Evolutionary conservation across 1,284 basidiomycete species (phyloP), one percentile per base, ranked within the genome.

Genomic region (Boletus holoroseus): DNA sequence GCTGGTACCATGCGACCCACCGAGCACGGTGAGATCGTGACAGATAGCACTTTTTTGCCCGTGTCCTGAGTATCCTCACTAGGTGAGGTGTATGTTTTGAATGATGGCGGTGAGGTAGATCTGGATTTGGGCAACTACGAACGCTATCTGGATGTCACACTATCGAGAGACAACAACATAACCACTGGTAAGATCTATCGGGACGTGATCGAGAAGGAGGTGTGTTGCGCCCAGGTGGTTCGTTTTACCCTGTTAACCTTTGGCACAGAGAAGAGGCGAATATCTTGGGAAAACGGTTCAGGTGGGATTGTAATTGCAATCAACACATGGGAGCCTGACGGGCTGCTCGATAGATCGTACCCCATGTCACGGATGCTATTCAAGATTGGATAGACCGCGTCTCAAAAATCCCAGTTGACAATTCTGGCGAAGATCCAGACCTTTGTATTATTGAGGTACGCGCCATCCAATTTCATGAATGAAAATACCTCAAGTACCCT

Each of bases 331-430:
- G 38, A 20, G 31, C 37, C 26, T 55, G 47, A 58, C 44, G 37
- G 49, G 24, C 52, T 26, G 20, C 24, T 31, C 32, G 44, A 20
- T 73, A 98, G 85, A 97, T 99, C 62, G 91, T 99, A 7, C 95
- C 95, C 8, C 95, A 99, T 69, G 77, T 99, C 49, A 98, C 95
- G 41, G 94, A 89, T 67, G 95, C 91, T 18, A 95, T 99, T 58
- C 95, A 99, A 76, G 94, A 99, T 67, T 99, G 96, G 95, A 93
- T 99, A 57, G 88, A 97, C 71, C 83, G 91, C 44, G 94, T 99
- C 9, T 87, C 94, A 9, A 90, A 90, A 70, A 82, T 93, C 27
- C 94, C 95, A 1, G 93, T 94, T 1, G 95, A 99, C 66, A 91
- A 95, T 62, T 94, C 93, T 26, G 92, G 85, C 36, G 86, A 95